These are phyloP conservation scores for Ogataea corticis DNA, from an alignment of 805 yeast genomes.

Conservation along the genomic window DNA sequence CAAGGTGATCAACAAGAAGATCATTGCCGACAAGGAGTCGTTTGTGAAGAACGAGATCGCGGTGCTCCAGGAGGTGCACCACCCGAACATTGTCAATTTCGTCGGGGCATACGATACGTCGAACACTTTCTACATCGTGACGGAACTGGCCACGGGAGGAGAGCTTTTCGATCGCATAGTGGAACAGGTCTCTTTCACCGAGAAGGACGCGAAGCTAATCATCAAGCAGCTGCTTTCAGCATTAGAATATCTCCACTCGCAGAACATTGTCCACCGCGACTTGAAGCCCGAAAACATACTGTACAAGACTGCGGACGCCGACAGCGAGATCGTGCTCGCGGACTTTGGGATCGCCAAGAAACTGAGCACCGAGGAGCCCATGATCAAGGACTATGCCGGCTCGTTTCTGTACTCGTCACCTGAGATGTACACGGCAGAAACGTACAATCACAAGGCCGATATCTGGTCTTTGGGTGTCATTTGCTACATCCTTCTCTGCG, in stretches of 20 bases:
- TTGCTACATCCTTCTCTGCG: slow-evolving; percentile 20
- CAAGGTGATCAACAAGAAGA: slow-evolving; percentile 78
- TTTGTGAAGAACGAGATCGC: slow-evolving; percentile 75
- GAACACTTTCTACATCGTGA: slow-evolving; percentile 84
- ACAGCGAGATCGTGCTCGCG: slow-evolving; percentile 71
- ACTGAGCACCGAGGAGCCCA: slow-evolving; percentile 30
- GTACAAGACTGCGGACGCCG: slow-evolving; percentile 51
- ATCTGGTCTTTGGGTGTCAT: slow-evolving; percentile 29
- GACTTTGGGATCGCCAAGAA: slow-evolving; percentile 91
- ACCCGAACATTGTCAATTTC: slow-evolving; percentile 80
- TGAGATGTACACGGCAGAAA: slow-evolving; percentile 66
- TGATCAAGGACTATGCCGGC: slow-evolving; percentile 42
- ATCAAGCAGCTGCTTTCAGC: slow-evolving; percentile 74
- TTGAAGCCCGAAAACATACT: slow-evolving; percentile 74
- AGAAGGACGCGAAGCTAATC: slow-evolving; percentile 72
- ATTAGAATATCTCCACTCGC: slow-evolving; percentile 66
- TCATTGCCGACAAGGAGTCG: slow-evolving; percentile 62
- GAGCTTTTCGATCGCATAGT: slow-evolving; percentile 86
- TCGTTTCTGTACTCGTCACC: slow-evolving; percentile 95
- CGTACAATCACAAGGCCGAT: slow-evolving; percentile 35
- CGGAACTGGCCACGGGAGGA: slow-evolving; percentile 91
- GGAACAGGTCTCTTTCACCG: slow-evolving; percentile 75
- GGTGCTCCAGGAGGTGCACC: slow-evolving; percentile 61
- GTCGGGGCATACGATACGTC: slow-evolving; percentile 86
- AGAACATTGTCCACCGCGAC: slow-evolving; percentile 73